Conservation (phyloP, 108 stramenopile species). For the Aurantiochytrium sp. region DNA sequence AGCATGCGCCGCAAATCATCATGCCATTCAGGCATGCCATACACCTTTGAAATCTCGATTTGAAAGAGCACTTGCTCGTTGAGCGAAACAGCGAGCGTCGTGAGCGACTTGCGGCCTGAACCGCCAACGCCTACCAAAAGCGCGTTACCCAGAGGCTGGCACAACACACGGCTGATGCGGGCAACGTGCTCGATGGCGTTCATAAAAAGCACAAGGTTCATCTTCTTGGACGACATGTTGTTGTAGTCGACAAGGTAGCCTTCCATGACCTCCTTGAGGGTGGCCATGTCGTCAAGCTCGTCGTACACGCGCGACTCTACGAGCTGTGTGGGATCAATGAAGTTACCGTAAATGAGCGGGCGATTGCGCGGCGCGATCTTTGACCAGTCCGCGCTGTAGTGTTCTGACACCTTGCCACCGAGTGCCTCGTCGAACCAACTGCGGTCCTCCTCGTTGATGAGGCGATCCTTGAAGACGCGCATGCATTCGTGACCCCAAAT, state of each 20-base stretch:
- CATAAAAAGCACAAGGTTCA: slow-evolving; percentile 55
- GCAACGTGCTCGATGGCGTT: slow-evolving; percentile 59
- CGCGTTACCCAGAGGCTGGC: slow-evolving; percentile 57
- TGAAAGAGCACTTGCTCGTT: slow-evolving; percentile 51
- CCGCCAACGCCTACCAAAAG: slow-evolving; percentile 61
- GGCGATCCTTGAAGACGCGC: slow-evolving; percentile 54
- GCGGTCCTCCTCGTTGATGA: slow-evolving; percentile 52
- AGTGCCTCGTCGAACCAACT: slow-evolving; percentile 43
- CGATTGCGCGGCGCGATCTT: slow-evolving; percentile 18
- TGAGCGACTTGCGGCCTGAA: slow-evolving; percentile 52
- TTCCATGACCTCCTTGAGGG: slow-evolving; percentile 43
- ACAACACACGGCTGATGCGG: slow-evolving; percentile 46
- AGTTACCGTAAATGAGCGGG: slow-evolving; percentile 44
- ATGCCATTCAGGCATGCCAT: slow-evolving; percentile 51
- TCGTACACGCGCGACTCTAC: slow-evolving; percentile 35
- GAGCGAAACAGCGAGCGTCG: slow-evolving; percentile 43
- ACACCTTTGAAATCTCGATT: slow-evolving; percentile 54
- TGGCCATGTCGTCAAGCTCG: slow-evolving; percentile 36
- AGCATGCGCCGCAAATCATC: slow-evolving; percentile 53
- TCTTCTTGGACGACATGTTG: slow-evolving; percentile 28
- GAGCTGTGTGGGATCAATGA: slow-evolving; percentile 38
- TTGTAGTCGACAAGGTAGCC: slow-evolving; percentile 59
- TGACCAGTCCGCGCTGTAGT: slow-evolving; percentile 37
- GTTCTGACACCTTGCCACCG: slow-evolving; percentile 32
- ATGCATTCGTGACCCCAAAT: slow-evolving; percentile 57